phyloP scores from a whole-genome alignment of 805 yeast genomes.

The Hanseniaspora clermontiae region DNA sequence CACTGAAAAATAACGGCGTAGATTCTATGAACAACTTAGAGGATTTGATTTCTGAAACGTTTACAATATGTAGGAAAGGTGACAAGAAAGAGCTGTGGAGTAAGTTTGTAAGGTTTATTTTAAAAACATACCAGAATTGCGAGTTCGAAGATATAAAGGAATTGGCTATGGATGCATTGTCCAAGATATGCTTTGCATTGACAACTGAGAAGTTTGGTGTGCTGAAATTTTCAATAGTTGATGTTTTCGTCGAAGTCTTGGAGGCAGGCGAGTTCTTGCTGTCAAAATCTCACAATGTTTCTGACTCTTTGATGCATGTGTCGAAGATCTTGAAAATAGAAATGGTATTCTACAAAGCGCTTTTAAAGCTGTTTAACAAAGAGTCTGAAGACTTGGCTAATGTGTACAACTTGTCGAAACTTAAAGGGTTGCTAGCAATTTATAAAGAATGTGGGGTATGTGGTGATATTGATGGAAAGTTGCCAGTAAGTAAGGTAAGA shows the following conservation, averaged over 20 bases:
- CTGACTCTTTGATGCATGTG: conserved; percentile 48
- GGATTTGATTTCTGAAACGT: neutral
- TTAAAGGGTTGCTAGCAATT: conserved; percentile 53
- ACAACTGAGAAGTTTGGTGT: conserved; percentile 18
- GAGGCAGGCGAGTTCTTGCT: conserved; percentile 35
- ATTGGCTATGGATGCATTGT: neutral
- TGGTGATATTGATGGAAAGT: conserved; percentile 33
- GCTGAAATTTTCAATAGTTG: conserved; percentile 34
- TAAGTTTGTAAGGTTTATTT: conserved; percentile 15
- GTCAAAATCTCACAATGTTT: conserved; percentile 47
- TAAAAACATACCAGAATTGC: conserved; percentile 12
- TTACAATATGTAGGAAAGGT: neutral
- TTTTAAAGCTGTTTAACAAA: conserved; percentile 43
- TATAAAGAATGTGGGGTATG: conserved; percentile 60
- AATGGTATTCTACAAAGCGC: conserved; percentile 38
- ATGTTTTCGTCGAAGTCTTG: conserved; percentile 44
- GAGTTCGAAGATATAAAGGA: conserved; percentile 16
- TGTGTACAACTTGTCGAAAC: conserved; percentile 31
- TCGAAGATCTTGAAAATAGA: conserved; percentile 56
- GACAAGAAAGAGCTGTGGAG: neutral
- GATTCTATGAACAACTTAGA: neutral
- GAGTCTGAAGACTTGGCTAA: conserved; percentile 41
- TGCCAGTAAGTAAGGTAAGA: conserved; percentile 18
- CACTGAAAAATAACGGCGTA: neutral
- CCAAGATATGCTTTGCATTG: conserved; percentile 15